Base-by-base conservation (phyloP, 345 rosid genomes). In the Bruguiera parviflora region DNA sequence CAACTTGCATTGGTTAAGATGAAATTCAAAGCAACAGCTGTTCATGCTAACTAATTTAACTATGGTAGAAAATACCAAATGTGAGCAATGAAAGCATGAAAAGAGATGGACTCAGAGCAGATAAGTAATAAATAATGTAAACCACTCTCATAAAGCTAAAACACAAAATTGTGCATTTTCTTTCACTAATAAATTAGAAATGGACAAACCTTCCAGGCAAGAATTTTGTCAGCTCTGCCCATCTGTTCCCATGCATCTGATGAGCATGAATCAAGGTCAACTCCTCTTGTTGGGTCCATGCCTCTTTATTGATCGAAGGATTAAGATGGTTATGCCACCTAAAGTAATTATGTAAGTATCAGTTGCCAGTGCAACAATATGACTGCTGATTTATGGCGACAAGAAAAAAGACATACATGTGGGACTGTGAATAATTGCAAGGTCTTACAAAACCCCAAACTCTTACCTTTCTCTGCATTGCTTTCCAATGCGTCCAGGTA, bases 271-370 rank as follows among this genome's bases (percentile, higher is more conserved):
- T 87, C 80, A 96, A 82, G 67, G 89, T 89, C 84, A 96, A 62
- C 87, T 96, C 99, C 82, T 96, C 99, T 77, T 96, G 92, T 75
- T 92, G 98, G 73, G 97, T 92, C 99, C 99, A 96, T 58, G 99
- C 99, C 81, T 96, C 97, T 66, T 89, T 96, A 78, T 90, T 96
- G 78, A 96, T 96, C 53, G 82, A 80, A 65, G 99, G 99, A 84
- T 96, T 96, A 69, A 92, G 92, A 79, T 96, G 99, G 84, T 96
- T 96, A 81, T 90, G 99, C 98, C 99, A 96, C 94, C 99, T 96
- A 70, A 61, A 74, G 69, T 47, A 56, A 77, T 29, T 11, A 61
- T 59, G 32, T 37, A 65, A 29, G 61, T 11, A 37, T 61, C 58
- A 71, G 67, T 27, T 70, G 39, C 67, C 70, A 62, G 77, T 35